phyloP scores from a whole-genome alignment of 1,139 yeast genomes.

The Yamadazyma spencermartinsiae region DNA sequence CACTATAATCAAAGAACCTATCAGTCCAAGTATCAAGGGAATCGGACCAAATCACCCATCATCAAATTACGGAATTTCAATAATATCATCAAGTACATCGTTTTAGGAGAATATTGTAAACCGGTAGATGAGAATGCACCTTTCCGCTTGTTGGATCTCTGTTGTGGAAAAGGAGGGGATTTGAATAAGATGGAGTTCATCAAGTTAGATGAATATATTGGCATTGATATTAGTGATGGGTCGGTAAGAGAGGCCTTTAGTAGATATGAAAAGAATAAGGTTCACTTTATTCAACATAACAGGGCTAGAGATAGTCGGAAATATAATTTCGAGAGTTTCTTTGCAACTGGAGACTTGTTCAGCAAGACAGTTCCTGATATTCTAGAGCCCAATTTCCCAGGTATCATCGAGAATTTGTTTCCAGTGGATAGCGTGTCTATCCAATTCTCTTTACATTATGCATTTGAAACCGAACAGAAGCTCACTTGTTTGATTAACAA shows the following conservation, averaged over 20 bases:
- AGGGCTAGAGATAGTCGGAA: constrained; percentile 46
- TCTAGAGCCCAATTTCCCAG: constrained; percentile 59
- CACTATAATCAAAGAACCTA: constrained; percentile 88
- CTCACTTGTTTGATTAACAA: constrained; percentile 73
- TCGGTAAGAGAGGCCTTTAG: constrained; percentile 82
- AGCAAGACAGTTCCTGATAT: constrained; percentile 66
- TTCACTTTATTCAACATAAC: constrained; percentile 26
- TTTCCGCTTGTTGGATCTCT: constrained; percentile 65
- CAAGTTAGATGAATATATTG: constrained; percentile 73
- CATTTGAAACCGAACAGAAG: constrained; percentile 82
- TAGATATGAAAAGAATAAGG: constrained; percentile 55
- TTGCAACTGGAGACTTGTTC: constrained; percentile 92
- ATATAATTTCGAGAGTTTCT: constrained; percentile 68
- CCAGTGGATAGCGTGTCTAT: constrained; percentile 88
- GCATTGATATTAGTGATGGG: constrained; percentile 88
- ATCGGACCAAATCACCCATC: constrained; percentile 77
- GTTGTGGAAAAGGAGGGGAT: constrained; percentile 99
- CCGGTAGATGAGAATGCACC: constrained; percentile 37
- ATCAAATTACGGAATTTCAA: constrained; percentile 85
- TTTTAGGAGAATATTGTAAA: constrained; percentile 60
- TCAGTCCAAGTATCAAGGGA: constrained; percentile 58
- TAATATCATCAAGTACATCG: constrained; percentile 84
- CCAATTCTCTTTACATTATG: constrained; percentile 93
- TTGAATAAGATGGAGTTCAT: constrained; percentile 84
- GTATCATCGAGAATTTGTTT: constrained; percentile 58